Conservation (phyloP, 768 basidiomycete species). For the Exsudoporus frostii region DNA sequence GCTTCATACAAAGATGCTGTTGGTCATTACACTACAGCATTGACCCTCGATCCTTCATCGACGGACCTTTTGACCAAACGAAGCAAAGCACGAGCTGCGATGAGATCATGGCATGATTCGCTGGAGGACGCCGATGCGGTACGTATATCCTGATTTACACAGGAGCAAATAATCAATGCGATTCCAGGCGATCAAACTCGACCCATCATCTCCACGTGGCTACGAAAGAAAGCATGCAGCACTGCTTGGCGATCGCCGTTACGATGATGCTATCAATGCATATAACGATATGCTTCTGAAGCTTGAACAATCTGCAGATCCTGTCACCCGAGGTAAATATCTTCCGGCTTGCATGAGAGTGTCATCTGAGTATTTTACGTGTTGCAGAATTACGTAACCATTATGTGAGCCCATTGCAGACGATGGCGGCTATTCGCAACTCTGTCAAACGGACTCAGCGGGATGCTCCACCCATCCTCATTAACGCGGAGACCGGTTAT, state of each 20-base stretch:
- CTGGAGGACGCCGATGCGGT: background rate
- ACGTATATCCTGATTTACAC: too few species aligned
- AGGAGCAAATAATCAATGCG: too few species aligned
- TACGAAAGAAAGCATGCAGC: conserved; percentile 5
- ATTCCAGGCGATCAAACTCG: background rate
- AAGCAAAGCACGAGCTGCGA: background rate
- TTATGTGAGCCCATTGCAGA: too few species aligned
- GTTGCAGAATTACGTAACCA: too few species aligned
- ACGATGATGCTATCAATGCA: background rate
- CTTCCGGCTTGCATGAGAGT: too few species aligned
- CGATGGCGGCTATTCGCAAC: background rate
- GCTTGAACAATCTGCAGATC: too few species aligned
- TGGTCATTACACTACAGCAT: too few species aligned
- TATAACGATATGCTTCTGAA: background rate
- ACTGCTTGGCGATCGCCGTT: background rate
- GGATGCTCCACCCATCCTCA: background rate
- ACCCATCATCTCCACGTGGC: background rate
- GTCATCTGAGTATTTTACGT: too few species aligned
- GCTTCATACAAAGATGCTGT: too few species aligned
- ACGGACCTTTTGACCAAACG: background rate
- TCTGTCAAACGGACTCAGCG: background rate
- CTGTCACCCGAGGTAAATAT: too few species aligned
- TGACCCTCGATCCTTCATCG: background rate
- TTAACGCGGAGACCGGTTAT: background rate
- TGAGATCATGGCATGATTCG: background rate